Percentiles rank a stretch among this genome's conserved stretches.
Evolutionary conservation across 371 early-diverging fungal species (phyloP).

Genomic region (Mortierella sp.): DNA sequence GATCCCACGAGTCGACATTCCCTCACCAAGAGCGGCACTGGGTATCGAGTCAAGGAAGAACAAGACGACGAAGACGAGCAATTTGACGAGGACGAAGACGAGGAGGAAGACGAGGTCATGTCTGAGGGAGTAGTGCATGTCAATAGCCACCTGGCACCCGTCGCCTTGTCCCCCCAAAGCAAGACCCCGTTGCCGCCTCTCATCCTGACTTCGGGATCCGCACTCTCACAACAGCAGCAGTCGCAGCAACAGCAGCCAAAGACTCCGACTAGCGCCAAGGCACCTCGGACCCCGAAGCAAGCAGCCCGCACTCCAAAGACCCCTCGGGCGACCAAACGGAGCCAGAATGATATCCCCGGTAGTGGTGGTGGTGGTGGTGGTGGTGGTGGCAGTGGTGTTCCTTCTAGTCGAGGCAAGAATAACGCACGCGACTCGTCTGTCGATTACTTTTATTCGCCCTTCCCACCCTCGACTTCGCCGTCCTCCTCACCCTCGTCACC

Average conservation of each 20-base stretch:
- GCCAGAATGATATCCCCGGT: constrained; percentile 27
- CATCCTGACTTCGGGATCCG: constrained; percentile 16
- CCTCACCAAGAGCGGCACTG: not conserved
- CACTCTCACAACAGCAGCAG: constrained; percentile 1
- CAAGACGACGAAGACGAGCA: not conserved
- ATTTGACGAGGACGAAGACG: constrained; percentile 34
- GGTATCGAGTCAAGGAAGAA: not conserved
- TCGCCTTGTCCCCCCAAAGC: constrained; percentile 18
- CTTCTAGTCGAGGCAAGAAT: constrained; percentile 20
- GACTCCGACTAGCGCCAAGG: constrained; percentile 38
- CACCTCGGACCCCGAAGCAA: constrained; percentile 31
- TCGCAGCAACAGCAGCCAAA: constrained; percentile 20
- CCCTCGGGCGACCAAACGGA: constrained; percentile 31
- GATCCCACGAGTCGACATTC: not conserved
- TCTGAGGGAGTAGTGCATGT: constrained; percentile 55
- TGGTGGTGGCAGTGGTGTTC: not conserved
- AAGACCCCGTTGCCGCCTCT: constrained; percentile 18
- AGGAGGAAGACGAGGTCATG: constrained; percentile 56
- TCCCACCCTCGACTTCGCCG: constrained; percentile 21
- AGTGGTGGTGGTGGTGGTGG: not conserved
- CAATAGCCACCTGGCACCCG: constrained; percentile 22
- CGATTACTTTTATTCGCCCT: constrained; percentile 49
- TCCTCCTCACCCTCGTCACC: constrained; percentile 43
- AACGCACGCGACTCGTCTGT: constrained; percentile 23
- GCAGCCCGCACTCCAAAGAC: constrained; percentile 25